A percentile compares a stretch with the other conserved stretches of the same genome.
These are phyloP conservation scores for Arthroderma sp. DNA, from an alignment of 2,329 filamentous ascomycete genomes.

Conservation along the genomic window DNA sequence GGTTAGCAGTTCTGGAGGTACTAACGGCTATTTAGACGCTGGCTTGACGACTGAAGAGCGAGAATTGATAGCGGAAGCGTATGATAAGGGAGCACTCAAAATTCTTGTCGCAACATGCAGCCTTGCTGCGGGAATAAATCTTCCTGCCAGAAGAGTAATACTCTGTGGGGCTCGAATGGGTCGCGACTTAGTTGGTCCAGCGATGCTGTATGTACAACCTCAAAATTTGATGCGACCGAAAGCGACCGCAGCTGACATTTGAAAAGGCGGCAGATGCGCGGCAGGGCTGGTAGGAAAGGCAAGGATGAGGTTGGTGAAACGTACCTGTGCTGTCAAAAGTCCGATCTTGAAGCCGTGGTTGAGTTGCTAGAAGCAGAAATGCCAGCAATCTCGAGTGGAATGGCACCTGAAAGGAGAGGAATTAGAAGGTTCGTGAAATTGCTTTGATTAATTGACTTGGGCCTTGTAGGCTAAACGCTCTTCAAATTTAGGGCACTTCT, in stretches of 20 bases:
- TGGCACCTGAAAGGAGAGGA: slow-evolving; percentile 53
- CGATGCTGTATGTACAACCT: slow-evolving; percentile 47
- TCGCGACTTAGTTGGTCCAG: slow-evolving; percentile 59
- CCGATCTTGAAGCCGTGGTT: slow-evolving; percentile 55
- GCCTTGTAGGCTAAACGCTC: slow-evolving; percentile 1
- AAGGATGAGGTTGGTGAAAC: slow-evolving; percentile 68
- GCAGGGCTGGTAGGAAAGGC: slow-evolving; percentile 62
- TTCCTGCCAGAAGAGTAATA: slow-evolving; percentile 59
- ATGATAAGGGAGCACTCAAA: slow-evolving; percentile 53
- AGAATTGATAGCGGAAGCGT: slow-evolving; percentile 56
- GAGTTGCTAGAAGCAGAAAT: slow-evolving; percentile 60
- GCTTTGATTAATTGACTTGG: background rate
- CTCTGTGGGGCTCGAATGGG: slow-evolving; percentile 65
- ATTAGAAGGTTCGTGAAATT: slow-evolving; percentile 45
- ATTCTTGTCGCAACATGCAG: slow-evolving; percentile 67
- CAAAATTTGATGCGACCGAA: background rate
- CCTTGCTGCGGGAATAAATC: slow-evolving; percentile 69
- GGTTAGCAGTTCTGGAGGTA: slow-evolving; percentile 12
- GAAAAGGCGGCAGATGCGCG: slow-evolving; percentile 57
- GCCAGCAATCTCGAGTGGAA: slow-evolving; percentile 54
- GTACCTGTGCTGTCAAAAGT: slow-evolving; percentile 57
- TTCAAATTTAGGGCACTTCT: slow-evolving; percentile 46
- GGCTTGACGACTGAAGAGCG: slow-evolving; percentile 60
- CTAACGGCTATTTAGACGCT: slow-evolving; percentile 21
- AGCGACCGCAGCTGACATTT: slow-evolving; percentile 13